phyloP scores from a whole-genome alignment of 169 alveolate species.

The Amoebophrya sp. region DNA sequence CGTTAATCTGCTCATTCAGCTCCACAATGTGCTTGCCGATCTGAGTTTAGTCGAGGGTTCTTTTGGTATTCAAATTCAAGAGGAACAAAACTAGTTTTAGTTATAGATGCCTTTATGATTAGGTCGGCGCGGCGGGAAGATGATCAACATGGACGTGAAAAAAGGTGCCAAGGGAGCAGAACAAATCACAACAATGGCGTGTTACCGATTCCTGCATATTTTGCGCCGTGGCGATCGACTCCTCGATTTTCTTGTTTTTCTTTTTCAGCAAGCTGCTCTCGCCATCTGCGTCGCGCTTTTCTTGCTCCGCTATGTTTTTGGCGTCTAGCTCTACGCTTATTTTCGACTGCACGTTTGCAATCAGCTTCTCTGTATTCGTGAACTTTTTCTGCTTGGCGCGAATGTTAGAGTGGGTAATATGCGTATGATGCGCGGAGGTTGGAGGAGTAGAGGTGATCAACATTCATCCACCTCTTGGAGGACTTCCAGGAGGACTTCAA shows the following conservation, averaged over 20 bases:
- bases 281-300: background rate
- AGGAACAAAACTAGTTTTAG: too few relatives aligned
- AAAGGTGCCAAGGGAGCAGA: background rate
- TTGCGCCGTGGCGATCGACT: slow-evolving; percentile 11
- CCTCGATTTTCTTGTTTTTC: slow-evolving; percentile 29
- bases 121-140: too few relatives aligned
- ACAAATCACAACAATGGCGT: background rate
- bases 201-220: slow-evolving; percentile 4
- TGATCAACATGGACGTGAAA: too few relatives aligned
- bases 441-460: too few relatives aligned
- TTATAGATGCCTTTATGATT: too few relatives aligned
- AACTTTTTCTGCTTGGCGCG: slow-evolving; percentile 20
- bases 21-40: slow-evolving; percentile 25
- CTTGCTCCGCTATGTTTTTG: slow-evolving; percentile 6
- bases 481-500: too few relatives aligned
- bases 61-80: too few relatives aligned
- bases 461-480: too few relatives aligned
- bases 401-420: too few relatives aligned
- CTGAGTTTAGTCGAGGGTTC: background rate
- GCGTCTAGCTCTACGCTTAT: background rate
- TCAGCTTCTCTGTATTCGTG: background rate
- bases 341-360: background rate
- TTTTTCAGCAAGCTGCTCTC: background rate
- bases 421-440: too few relatives aligned
- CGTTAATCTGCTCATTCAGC: slow-evolving; percentile 21